phyloP scores from a whole-genome alignment of 306 rosid species.

The Echinosophora koreensis region DNA sequence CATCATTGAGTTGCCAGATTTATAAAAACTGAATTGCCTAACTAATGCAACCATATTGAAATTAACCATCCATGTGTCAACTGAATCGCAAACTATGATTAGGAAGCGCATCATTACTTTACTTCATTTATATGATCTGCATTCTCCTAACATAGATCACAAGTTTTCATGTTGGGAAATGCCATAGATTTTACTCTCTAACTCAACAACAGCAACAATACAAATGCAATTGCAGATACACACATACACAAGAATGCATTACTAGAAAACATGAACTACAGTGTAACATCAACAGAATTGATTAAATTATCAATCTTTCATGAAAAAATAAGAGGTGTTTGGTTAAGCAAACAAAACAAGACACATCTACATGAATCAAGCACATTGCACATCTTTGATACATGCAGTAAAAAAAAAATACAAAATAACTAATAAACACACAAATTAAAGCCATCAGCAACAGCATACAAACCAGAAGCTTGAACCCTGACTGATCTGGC shows the following conservation, averaged over 20 bases:
- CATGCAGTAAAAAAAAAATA: slow-evolving; percentile 12
- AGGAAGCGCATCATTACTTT: neutral
- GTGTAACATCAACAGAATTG: slow-evolving; percentile 19
- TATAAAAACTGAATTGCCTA: neutral
- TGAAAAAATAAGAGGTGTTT: slow-evolving; percentile 1
- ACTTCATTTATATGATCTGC: slow-evolving; percentile 13
- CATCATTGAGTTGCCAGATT: no score
- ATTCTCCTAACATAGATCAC: slow-evolving; percentile 21
- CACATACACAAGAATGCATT: slow-evolving; percentile 6
- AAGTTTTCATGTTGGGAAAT: neutral
- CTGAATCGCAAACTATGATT: neutral
- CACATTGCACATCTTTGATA: slow-evolving; percentile 8
- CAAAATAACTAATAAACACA: slow-evolving; percentile 28
- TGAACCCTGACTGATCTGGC: slow-evolving; percentile 73
- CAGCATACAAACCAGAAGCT: slow-evolving; percentile 73
- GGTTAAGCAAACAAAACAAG: slow-evolving; percentile 28
- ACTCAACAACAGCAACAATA: slow-evolving; percentile 13
- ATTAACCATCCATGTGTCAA: slow-evolving; percentile 29
- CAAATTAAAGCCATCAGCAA: slow-evolving; percentile 33
- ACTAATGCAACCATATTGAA: slow-evolving; percentile 22
- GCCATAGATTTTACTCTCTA: slow-evolving; percentile 8
- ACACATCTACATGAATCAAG: slow-evolving; percentile 17
- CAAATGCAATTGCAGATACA: neutral
- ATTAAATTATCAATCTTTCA: neutral
- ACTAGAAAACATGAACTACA: neutral